phyloP scores from a whole-genome alignment of 2,329 filamentous ascomycete species.

The Aspergillus sp. region DNA sequence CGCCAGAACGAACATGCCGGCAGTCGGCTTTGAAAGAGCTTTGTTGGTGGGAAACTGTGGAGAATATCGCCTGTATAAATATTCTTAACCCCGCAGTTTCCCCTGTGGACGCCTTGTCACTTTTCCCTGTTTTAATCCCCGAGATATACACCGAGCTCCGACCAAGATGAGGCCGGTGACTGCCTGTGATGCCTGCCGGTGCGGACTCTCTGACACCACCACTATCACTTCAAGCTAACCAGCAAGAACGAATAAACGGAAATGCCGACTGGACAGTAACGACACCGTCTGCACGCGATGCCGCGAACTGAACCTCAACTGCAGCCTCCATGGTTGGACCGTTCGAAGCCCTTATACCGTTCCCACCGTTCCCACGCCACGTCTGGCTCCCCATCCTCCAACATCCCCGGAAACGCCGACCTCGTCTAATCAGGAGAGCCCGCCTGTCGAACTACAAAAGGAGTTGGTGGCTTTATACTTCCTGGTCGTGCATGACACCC shows the following conservation, averaged over 20 bases:
- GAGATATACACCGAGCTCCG: too few species aligned
- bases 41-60: background rate
- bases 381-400: too few species aligned
- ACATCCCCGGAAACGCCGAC: too few species aligned
- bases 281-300: background rate
- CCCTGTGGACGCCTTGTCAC: too few species aligned
- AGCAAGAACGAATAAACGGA: background rate
- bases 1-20: too few species aligned
- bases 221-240: background rate
- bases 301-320: background rate
- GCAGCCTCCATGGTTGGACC: background rate
- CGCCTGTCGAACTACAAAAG: background rate
- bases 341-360: background rate
- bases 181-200: background rate
- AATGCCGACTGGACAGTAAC: background rate
- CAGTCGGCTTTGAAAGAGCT: background rate
- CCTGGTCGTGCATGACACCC: background rate
- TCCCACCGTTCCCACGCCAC: too few species aligned
- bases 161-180: background rate
- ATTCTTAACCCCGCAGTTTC: too few species aligned
- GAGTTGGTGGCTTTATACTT: background rate
- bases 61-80: too few species aligned
- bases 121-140: too few species aligned
- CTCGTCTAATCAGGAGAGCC: too few species aligned
- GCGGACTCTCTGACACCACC: background rate